Evolutionary conservation across 1,284 basidiomycete species (phyloP), one percentile per base, ranked within the genome.

Genomic region (Cutaneotrichosporon spelunceum): DNA sequence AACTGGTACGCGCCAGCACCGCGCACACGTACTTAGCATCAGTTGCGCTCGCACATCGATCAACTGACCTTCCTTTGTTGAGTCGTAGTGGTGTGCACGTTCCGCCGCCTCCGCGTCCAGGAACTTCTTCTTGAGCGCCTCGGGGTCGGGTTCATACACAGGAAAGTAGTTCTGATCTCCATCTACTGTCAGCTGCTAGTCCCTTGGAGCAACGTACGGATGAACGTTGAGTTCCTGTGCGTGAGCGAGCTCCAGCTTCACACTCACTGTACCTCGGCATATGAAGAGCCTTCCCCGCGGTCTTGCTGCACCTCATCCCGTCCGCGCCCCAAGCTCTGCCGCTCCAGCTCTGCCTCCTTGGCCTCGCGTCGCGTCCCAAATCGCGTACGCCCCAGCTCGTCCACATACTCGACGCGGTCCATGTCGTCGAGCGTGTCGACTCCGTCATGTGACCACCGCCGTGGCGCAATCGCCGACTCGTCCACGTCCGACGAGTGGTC

Each of bases 1-100:
- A 98, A 94, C 70, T 89, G 86, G 74, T 94, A 95, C 79, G 89
- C 91, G 0, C 86, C 93, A 0, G 93, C 93, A 34, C 90, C 94
- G 19, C 61, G 56, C n/a, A 88, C 85, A 9, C 94, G 88, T 11
- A 79, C 78, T 78, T 55, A 7, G 7, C 24, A 50, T 55, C 45
- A 58, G 33, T 33, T 21, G 13, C 23, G 42, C 4, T 11, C 11
- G 11, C 9, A 16, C 42, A 26, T 3, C 7, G 6, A 4, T 1
- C 8, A 16, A 68, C 72, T n/a, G 24, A 78, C 88, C 86, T 76
- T 99, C 94, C 56, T 80, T 81, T 0, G 84, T 82, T 0, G 91
- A 83, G 75, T 97, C 90, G 75, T 93, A 98, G 74, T 94, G 91
- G 19, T 84, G 79, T 19, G 85, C 83, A 4, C 90, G 82, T 0